Conservation (phyloP, 2,329 filamentous ascomycete species). For the Calycina herbarum region DNA sequence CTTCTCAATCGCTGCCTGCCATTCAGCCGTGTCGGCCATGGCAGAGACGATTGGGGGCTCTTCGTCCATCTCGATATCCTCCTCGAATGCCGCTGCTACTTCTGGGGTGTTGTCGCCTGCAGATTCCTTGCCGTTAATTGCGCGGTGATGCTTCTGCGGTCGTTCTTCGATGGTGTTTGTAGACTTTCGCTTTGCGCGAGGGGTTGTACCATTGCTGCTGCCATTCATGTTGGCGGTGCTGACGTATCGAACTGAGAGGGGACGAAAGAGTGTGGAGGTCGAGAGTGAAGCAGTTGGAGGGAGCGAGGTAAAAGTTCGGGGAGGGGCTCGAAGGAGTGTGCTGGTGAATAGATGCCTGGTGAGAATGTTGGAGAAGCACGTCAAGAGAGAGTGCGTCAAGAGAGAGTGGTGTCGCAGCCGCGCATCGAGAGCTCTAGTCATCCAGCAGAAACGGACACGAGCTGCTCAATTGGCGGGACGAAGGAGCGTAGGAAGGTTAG, state of each 20-base stretch:
- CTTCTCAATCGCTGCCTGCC: conserved; percentile 92
- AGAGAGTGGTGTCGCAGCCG: conserved; percentile 29
- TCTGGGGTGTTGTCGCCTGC: conserved; percentile 38
- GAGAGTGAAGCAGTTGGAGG: background rate
- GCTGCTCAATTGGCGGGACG: conserved; percentile 13
- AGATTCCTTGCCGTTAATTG: conserved; percentile 38
- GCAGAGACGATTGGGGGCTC: conserved; percentile 39
- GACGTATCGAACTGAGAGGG: background rate
- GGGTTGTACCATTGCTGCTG: conserved; percentile 28
- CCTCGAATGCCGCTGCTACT: conserved; percentile 24
- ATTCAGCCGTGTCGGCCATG: conserved; percentile 67
- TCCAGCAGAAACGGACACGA: conserved; percentile 28
- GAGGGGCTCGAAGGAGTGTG: background rate
- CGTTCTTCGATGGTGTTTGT: conserved; percentile 31
- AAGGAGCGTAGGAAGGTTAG: background rate
- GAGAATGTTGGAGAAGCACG: conserved; percentile 30
- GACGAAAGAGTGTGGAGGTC: background rate
- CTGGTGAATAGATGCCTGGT: conserved; percentile 15
- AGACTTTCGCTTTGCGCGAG: conserved; percentile 36
- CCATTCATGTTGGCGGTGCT: conserved; percentile 31
- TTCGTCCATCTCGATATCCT: conserved; percentile 41
- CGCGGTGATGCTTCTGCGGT: conserved; percentile 37
- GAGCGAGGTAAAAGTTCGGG: background rate
- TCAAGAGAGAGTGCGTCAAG: too few relatives aligned
- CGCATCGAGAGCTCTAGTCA: conserved; percentile 35